Base-by-base conservation (phyloP, 2,329 filamentous ascomycete genomes). In the Colletotrichum godetiae region DNA sequence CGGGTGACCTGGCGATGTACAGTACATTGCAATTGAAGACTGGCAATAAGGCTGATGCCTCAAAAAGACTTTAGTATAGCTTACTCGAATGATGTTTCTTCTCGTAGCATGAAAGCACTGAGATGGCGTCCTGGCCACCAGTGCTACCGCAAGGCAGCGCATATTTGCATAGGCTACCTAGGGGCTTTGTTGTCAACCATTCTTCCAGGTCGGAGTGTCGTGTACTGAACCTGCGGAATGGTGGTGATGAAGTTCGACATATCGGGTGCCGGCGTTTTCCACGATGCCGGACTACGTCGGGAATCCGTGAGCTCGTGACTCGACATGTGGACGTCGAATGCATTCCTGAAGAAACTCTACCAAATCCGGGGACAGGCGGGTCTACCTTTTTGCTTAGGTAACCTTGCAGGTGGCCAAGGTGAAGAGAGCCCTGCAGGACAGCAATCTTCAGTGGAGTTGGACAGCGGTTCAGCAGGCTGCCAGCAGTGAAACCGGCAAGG, bases 391-490 rank as follows among this genome's bases (percentile, higher is more conserved):
- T 49, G 42, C 42, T 49, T 49, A 49, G 42, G 42, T 49, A 49
- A 49, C 8, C 19, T 19, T n/a, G 6, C 12, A 13, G 6, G 12
- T 24, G 27, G 2, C 27, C 27, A 27, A 27, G 27, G 27, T 27
- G 27, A 27, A 4, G 4, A 27, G 27, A 27, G 27, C 27, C 3
- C 42, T 46, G 19, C 42, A 46, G 42, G 6, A 8, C n/a, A 57
- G 5, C 63, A 61, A 46, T 59, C 69, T 64, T 31, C 59, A 56
- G 70, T 64, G 70, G 59, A 73, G 55, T 60, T 65, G 33, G 37
- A 46, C 55, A 64, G 66, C 59, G 66, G 70, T 67, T 37, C 53
- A 55, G 70, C 15, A 33, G 52, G 52, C 46, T 63, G 42, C 15
- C 58, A 62, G 66, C 69, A 42, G 58, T 69, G 53, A 37, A 46